Evolutionary conservation across 768 basidiomycete genomes (phyloP).

Genomic region (Suillus sp.): DNA sequence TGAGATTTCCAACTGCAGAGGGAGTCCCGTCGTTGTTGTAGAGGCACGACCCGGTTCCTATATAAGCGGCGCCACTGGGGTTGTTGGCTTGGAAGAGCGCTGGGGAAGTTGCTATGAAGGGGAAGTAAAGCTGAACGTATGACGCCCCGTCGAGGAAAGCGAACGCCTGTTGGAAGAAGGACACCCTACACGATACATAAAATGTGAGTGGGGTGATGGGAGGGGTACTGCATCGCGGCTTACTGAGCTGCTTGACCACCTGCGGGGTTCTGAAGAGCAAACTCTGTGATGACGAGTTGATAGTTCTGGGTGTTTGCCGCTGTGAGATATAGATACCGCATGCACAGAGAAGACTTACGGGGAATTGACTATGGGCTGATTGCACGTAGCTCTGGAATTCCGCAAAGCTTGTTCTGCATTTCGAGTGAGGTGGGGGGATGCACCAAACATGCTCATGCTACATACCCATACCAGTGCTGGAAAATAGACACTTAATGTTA

Average conservation of each 20-base stretch:
- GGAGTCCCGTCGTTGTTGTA: conserved; percentile 32
- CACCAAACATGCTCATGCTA: background rate
- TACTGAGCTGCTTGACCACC: conserved; percentile 35
- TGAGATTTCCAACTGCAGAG: conserved; percentile 29
- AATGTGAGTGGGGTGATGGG: conserved; percentile 1
- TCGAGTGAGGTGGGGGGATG: background rate
- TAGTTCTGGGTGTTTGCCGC: conserved; percentile 23
- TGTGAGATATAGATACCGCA: background rate
- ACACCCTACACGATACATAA: conserved; percentile 23
- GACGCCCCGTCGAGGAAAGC: conserved; percentile 35
- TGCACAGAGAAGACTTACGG: conserved; percentile 18
- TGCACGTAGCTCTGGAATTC: conserved; percentile 33
- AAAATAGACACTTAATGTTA: background rate
- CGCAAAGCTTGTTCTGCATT: conserved; percentile 26
- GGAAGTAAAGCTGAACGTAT: conserved; percentile 40
- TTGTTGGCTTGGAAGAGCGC: conserved; percentile 27
- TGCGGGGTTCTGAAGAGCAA: conserved; percentile 34
- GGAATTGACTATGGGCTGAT: conserved; percentile 30
- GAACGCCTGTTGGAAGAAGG: conserved; percentile 37
- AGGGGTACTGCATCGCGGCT: conserved; percentile 11
- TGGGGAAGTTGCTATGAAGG: conserved; percentile 38
- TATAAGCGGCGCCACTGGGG: conserved; percentile 12
- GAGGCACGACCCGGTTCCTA: conserved; percentile 36
- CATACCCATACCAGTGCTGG: conserved; percentile 36
- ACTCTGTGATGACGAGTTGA: conserved; percentile 34